Base-by-base conservation (phyloP, 2,329 filamentous ascomycete species). In the Xylariaceae sp. region DNA sequence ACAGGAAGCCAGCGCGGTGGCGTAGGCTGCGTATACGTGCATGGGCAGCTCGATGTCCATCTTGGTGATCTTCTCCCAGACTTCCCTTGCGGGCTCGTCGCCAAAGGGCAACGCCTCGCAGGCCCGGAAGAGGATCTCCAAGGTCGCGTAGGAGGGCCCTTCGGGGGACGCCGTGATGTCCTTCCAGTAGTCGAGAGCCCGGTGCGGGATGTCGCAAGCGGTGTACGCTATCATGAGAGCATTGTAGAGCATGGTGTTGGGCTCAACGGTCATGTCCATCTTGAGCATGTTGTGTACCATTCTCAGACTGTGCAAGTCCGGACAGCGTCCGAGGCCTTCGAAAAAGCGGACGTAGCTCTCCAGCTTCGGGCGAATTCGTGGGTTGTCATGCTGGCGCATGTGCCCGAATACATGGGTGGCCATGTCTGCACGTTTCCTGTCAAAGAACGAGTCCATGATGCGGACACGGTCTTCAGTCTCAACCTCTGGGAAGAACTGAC, bases 251-350 rank as follows among this genome's bases (percentile, higher is more conserved):
- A 66, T 68, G 1, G 90, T 96, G 46, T 74, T 79, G 4, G 81
- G 71, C 46, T 89, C 78, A 23, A 96, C 71, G 26, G 76, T 74
- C n/a, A 80, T 72, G 56, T 98, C 92, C 57, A 95, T 80, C 62
- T 94, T 96, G 45, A 95, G 70, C 76, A 94, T 90, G 54, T 95
- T 94, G 63, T 94, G 83, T 2, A 94, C 75, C 41, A 83, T 75
- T 38, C 78, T 75, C 14, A 95, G 63, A 26, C 77, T 78, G 36
- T 84, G 77, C 2, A 61, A 51, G 47, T 83, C 77, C 7, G 68
- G 67, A 26, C 61, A 59, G n/a, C 59, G 57, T 3, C 80, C 80
- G 16, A 94, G 73, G 3, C 87, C 85, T 39, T 84, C 75, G 37
- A 96, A 81, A 41, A 80, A 89, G 21, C 70, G 63, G 3, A 85